These are phyloP conservation scores for Mycosarcoma mackinlayi DNA, from an alignment of 1,284 basidiomycete genomes.

Conservation along the genomic window DNA sequence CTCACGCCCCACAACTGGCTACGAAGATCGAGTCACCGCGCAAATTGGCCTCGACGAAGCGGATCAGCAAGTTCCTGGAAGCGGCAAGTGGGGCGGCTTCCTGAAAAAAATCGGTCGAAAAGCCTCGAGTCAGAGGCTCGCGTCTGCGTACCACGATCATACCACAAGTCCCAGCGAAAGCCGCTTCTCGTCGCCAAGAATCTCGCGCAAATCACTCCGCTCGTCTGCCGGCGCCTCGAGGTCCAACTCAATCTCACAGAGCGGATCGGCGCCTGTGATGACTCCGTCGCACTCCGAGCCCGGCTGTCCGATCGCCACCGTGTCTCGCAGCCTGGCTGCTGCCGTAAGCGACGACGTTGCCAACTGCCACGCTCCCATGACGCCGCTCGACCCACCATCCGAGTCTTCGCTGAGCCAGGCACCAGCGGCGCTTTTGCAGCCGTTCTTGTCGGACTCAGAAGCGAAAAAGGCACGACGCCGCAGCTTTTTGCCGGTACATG, in stretches of 20 bases:
- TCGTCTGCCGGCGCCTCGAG: slow-evolving; percentile 13
- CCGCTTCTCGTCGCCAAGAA: slow-evolving; percentile 31
- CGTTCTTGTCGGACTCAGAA: slow-evolving; percentile 13
- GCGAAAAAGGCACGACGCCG: slow-evolving; percentile 35
- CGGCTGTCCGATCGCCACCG: slow-evolving; percentile 1
- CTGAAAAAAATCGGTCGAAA: slow-evolving; percentile 52
- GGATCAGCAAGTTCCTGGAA: slow-evolving; percentile 7
- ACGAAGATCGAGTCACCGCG: slow-evolving; percentile 15
- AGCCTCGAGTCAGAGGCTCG: slow-evolving; percentile 37
- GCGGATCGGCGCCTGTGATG: slow-evolving; percentile 13
- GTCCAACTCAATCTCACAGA: slow-evolving; percentile 16
- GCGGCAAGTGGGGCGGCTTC: slow-evolving; percentile 49
- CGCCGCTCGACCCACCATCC: slow-evolving; percentile 16
- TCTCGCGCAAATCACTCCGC: slow-evolving; percentile 26
- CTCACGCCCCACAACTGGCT: slow-evolving; percentile 15
- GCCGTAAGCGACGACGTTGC: slow-evolving; percentile 3
- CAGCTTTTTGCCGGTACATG: slow-evolving; percentile 40
- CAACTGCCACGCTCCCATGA: slow-evolving; percentile 21
- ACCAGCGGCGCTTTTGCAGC: slow-evolving; percentile 10
- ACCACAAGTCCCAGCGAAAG: slow-evolving; percentile 21
- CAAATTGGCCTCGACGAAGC: slow-evolving; percentile 8
- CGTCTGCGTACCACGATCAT: slow-evolving; percentile 13
- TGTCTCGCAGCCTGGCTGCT: slow-evolving; percentile 20
- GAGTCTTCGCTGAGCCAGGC: slow-evolving; percentile 1
- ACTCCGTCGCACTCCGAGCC: slow-evolving; percentile 32